These are phyloP conservation scores for Centrapalus pauciflorus DNA, from an alignment of 129 eudicot species.

Conservation along the genomic window DNA sequence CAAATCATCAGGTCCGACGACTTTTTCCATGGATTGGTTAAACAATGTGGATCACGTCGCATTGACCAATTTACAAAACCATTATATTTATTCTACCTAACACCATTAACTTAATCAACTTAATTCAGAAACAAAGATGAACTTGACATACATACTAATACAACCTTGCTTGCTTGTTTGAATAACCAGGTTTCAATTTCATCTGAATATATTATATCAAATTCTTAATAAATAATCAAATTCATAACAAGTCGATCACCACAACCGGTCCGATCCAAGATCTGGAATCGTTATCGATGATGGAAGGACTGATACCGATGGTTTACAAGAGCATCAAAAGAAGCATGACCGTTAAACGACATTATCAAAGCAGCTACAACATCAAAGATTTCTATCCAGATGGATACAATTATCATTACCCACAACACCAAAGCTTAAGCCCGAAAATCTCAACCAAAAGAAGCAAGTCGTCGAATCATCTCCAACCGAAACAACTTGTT, in stretches of 20 bases:
- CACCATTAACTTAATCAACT: background rate
- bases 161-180: no score
- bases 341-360: constrained; percentile 15
- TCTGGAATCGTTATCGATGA: background rate
- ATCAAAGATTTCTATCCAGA: constrained; percentile 27
- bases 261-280: background rate
- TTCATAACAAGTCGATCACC: background rate
- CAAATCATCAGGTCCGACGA: background rate
- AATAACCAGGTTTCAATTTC: background rate
- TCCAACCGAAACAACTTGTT: constrained; percentile 21
- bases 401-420: constrained; percentile 20
- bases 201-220: background rate
- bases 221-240: background rate
- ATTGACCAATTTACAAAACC: background rate
- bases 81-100: no score
- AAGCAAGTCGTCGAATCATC: constrained; percentile 18
- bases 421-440: constrained; percentile 3
- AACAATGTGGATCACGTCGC: background rate
- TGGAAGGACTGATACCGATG: constrained; percentile 29
- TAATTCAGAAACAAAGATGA: background rate
- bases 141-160: no score
- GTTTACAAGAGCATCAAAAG: constrained; percentile 22
- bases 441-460: constrained; percentile 5
- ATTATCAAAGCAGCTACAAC: constrained; percentile 13
- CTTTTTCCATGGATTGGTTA: background rate